Percentiles rank a stretch among this genome's conserved stretches.
phyloP scores from a whole-genome alignment of 2,329 filamentous ascomycete genomes.

The Diaporthe eres region DNA sequence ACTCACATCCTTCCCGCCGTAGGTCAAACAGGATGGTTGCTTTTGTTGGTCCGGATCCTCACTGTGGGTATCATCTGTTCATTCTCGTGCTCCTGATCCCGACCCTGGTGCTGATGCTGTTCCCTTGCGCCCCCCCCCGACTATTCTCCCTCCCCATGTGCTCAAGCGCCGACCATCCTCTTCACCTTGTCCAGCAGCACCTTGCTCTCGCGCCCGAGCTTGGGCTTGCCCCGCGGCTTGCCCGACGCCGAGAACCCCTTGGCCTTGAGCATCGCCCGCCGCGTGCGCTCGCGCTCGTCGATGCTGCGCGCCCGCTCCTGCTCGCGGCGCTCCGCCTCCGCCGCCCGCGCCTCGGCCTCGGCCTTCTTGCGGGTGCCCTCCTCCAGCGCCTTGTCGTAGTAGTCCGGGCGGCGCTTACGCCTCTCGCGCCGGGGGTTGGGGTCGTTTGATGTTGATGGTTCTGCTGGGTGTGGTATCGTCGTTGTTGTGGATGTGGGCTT shows the following conservation, averaged over 20 bases:
- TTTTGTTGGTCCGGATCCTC: neutral
- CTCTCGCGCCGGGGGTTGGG: neutral
- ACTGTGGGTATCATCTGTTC: constrained; percentile 1
- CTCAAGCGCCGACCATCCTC: constrained; percentile 68
- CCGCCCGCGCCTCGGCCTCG: constrained; percentile 58
- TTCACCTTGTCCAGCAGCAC: constrained; percentile 84
- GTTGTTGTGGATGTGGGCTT: neutral
- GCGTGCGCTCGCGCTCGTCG: constrained; percentile 75
- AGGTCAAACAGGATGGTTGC: neutral
- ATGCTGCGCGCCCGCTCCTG: constrained; percentile 76
- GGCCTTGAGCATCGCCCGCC: constrained; percentile 80
- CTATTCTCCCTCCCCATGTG: neutral
- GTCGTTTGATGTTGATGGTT: constrained; percentile 17
- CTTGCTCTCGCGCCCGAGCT: constrained; percentile 84
- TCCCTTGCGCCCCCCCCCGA: neutral
- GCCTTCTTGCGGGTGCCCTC: constrained; percentile 60
- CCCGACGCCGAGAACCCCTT: constrained; percentile 71
- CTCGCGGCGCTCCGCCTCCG: constrained; percentile 62
- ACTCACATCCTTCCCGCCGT: too few relatives aligned
- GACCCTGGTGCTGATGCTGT: neutral
- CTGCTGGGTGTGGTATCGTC: constrained; percentile 40
- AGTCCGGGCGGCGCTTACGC: constrained; percentile 61
- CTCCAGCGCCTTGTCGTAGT: constrained; percentile 75
- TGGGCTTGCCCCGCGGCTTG: constrained; percentile 77
- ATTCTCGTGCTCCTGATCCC: neutral